A percentile compares a stretch with the other conserved stretches of the same genome.
phyloP scores from a whole-genome alignment of 2,329 filamentous ascomycete genomes.

The Cadophora gregata region DNA sequence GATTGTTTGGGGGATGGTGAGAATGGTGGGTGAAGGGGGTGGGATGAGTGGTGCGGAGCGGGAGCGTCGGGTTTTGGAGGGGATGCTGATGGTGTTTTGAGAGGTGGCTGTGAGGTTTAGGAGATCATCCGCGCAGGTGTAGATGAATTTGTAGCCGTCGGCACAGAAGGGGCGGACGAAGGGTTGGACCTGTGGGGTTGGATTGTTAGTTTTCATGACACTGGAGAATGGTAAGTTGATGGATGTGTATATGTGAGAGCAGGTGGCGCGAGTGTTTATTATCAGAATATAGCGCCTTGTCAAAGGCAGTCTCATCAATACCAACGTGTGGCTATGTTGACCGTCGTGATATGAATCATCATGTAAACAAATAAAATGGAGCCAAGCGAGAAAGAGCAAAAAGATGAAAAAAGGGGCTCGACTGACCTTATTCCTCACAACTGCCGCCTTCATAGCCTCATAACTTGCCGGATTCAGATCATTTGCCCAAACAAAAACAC shows the following conservation, averaged over 20 bases:
- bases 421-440: conserved; percentile 78
- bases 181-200: conserved; percentile 57
- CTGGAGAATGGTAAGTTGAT: too few species aligned
- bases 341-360: conserved; percentile 86
- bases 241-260: background rate
- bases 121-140: conserved; percentile 66
- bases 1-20: conserved; percentile 74
- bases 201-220: conserved; percentile 15
- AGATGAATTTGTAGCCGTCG: conserved; percentile 84
- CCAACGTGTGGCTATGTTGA: conserved; percentile 76
- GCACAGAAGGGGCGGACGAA: conserved; percentile 82
- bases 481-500: conserved; percentile 94
- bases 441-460: conserved; percentile 71
- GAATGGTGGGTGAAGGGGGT: conserved; percentile 47
- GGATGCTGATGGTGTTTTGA: conserved; percentile 60
- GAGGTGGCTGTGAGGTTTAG: conserved; percentile 54
- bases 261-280: background rate
- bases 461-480: conserved; percentile 94
- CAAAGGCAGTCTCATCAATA: conserved; percentile 82
- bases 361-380: conserved; percentile 49
- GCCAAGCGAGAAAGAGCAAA: background rate
- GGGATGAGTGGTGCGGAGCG: conserved; percentile 40
- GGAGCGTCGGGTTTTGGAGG: conserved; percentile 48
- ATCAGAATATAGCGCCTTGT: conserved; percentile 60
- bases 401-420: conserved; percentile 1